Base-by-base conservation (phyloP, 139 green algal genomes). In the Trebouxia sp. region DNA sequence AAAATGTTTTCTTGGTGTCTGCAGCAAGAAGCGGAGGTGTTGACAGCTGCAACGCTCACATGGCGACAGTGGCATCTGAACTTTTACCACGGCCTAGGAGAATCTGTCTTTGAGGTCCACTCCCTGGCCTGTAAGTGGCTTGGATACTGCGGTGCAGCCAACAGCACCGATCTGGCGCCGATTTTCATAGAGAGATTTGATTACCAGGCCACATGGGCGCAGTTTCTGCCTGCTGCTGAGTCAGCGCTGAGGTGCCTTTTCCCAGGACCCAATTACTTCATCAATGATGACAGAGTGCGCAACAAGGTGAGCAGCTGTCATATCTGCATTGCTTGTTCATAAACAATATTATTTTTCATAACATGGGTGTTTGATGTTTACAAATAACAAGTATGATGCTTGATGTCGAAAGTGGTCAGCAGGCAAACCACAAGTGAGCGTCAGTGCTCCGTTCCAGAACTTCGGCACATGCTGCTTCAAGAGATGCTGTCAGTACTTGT, bases 41-140 rank as follows among this genome's bases (percentile, higher is more conserved):
- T 72, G 32, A 43, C 15, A 43, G 62, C 62, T 30, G 62, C 62
- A 10, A 72, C 62, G 12, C 62, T 72, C 11, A 72, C 62, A 43
- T 72, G 62, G 62, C 62, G 62, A 32, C 62, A 72, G 12, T 72
- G 62, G 62, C 62, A 72, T 72, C 62, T 72, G 1, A 72, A 72
- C 62, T 72, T 45, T 35, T 72, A 72, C 62, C 62, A 72, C 12
- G 62, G 62, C 10, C 35, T 72, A 30, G 62, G 62, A 15, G 62
- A 72, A 7, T 72, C 62, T 28, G 62, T 72, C 11, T 72, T 72
- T 45, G 62, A 72, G 62, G 62, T 72, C 1, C 35, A 43, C 7
- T 42, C 62, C 3, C 62, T 72, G 7, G 62, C 62, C 14, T 72
- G 62, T 35, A 72, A 72, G 32, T 72, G 35, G 35, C 35, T 72